Percentiles rank a stretch among this genome's conserved stretches.
These are phyloP conservation scores for Claviceps monticola DNA, from an alignment of 2,329 filamentous ascomycete species.

Conservation along the genomic window DNA sequence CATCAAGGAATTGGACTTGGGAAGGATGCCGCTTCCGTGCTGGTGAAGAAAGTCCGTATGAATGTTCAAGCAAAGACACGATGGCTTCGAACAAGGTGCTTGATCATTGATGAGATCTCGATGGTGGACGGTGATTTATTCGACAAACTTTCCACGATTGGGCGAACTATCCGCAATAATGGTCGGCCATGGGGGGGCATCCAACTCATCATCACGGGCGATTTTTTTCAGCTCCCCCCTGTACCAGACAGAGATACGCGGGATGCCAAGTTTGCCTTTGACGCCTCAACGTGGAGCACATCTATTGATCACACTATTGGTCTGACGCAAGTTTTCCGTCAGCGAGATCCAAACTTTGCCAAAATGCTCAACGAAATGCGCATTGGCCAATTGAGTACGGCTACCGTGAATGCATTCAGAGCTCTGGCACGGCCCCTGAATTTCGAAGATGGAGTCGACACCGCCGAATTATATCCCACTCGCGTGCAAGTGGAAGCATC, in stretches of 20 bases:
- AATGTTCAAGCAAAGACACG: conserved; percentile 79
- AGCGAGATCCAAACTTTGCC: conserved; percentile 80
- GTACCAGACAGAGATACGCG: conserved; percentile 64
- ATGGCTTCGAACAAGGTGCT: conserved; percentile 76
- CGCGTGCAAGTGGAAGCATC: conserved; percentile 78
- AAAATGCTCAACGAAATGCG: conserved; percentile 97
- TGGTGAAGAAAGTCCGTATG: conserved; percentile 81
- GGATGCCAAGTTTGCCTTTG: conserved; percentile 79
- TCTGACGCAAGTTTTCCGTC: conserved; percentile 89
- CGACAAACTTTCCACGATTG: conserved; percentile 86
- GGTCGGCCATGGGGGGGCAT: conserved; percentile 91
- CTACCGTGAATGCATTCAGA: conserved; percentile 65
- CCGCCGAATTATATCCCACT: conserved; percentile 85
- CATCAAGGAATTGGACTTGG: conserved; percentile 62
- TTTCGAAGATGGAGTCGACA: conserved; percentile 56
- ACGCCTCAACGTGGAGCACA: conserved; percentile 81
- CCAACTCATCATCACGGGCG: conserved; percentile 86
- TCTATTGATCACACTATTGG: conserved; percentile 93
- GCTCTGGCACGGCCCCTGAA: conserved; percentile 55
- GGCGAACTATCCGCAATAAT: conserved; percentile 75
- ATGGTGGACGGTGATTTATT: conserved; percentile 98
- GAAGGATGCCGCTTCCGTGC: conserved; percentile 66
- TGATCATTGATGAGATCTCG: conserved; percentile 90
- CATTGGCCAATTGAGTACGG: conserved; percentile 63
- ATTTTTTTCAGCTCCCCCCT: conserved; percentile 94